Evolutionary conservation across 1,139 yeast species (phyloP).

Genomic region (Pichia sp.): DNA sequence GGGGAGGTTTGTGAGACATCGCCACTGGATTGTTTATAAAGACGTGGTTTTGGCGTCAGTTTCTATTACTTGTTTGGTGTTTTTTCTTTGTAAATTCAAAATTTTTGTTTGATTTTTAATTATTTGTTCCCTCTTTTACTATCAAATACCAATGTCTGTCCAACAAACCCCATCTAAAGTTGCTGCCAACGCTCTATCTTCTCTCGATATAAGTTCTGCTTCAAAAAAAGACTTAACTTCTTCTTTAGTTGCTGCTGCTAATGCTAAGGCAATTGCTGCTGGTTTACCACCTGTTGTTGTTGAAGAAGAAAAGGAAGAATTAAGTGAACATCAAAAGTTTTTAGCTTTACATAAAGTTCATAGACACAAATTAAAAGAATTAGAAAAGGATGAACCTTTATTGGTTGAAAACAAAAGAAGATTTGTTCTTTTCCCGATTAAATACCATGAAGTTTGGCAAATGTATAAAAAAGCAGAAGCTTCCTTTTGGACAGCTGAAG

Average conservation of each 20-base stretch:
- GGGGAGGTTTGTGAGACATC: background rate
- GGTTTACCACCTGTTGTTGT: constrained; percentile 16
- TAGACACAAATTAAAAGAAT: constrained; percentile 63
- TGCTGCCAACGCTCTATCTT: constrained; percentile 37
- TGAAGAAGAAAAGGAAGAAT: constrained; percentile 8
- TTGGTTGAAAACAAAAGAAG: constrained; percentile 81
- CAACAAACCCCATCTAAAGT: constrained; percentile 42
- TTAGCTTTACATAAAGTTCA: constrained; percentile 56
- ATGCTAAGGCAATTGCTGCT: constrained; percentile 27
- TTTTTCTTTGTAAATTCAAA: no score
- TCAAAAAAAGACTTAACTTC: constrained; percentile 30
- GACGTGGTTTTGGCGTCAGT: background rate
- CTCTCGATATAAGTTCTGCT: constrained; percentile 31
- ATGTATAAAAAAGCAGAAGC: constrained; percentile 99
- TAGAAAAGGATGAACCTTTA: constrained; percentile 86
- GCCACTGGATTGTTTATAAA: background rate
- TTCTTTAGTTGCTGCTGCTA: constrained; percentile 24
- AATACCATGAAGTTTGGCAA: constrained; percentile 97
- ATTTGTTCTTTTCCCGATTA: constrained; percentile 93
- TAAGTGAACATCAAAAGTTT: constrained; percentile 44
- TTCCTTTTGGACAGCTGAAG: constrained; percentile 99
- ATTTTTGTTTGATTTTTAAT: no score
- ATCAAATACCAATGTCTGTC: constrained; percentile 25
- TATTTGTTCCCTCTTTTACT: background rate
- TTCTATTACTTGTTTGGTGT: background rate